Evolutionary conservation across 129 eudicot species (phyloP).

Genomic region (Apium graveolens): DNA sequence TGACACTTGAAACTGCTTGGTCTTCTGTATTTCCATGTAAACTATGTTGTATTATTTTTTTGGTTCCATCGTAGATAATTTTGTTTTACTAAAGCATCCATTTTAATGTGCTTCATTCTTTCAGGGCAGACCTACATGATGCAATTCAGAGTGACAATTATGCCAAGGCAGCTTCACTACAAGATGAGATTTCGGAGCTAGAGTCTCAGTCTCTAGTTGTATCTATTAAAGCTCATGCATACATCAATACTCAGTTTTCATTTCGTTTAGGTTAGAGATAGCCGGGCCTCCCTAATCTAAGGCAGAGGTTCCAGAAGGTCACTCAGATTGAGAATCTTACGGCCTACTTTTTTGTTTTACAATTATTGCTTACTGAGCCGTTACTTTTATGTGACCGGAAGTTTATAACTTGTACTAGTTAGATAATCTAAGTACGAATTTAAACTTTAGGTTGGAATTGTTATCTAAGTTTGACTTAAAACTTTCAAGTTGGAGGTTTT

Average conservation of each 20-base stretch:
- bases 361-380: not conserved
- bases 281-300: constrained; percentile 24
- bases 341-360: not conserved
- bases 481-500: no score
- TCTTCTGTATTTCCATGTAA: constrained; percentile 3
- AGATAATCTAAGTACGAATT: no score
- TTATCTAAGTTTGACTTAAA: no score
- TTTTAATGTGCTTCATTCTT: constrained; percentile 18
- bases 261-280: not conserved
- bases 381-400: constrained; percentile 13
- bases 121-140: constrained; percentile 81
- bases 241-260: constrained; percentile 25
- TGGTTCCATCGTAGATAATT: not conserved
- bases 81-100: not conserved
- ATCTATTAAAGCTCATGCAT: constrained; percentile 73
- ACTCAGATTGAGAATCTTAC: constrained; percentile 24
- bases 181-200: constrained; percentile 67
- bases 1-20: not conserved
- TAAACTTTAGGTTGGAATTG: no score
- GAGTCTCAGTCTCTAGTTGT: constrained; percentile 82
- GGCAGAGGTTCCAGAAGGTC: constrained; percentile 19
- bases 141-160: constrained; percentile 82
- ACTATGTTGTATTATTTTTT: not conserved
- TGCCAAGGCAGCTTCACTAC: constrained; percentile 56
- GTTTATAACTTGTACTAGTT: not conserved